Base-by-base conservation (phyloP, 2,329 filamentous ascomycete species). In the Calonectria pauciramosa region DNA sequence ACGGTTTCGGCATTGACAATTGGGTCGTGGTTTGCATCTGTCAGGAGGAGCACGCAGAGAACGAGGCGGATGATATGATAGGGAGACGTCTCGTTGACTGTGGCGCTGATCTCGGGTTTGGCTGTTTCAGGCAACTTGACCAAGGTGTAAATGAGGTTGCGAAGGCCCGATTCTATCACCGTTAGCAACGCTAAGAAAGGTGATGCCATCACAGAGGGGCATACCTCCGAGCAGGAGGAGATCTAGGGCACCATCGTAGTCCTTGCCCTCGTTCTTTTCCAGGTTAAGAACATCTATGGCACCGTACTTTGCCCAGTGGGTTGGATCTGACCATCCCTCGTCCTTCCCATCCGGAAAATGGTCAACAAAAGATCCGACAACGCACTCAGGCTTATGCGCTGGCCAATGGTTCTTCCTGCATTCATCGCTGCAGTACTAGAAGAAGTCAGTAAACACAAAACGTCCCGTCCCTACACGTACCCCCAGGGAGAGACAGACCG, bases 221-320 rank as follows among this genome's bases (percentile, higher is more conserved):
- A 60, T 66, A 82, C 81, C 68, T 64, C 81, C 81, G 2, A 68
- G 26, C 8, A 83, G 49, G 9, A 83, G 74, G 20, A 83, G 49
- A 5, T 73, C 30, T 11, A 83, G 71, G 3, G n/a, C 2, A 2
- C 76, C 78, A 8, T 78, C 70, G 36, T 76, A 83, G 0, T 74
- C 63, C 26, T n/a, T 34, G 3, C 82, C 82, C 49, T 83, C 82
- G 26, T 82, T 80, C 47, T 77, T 78, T 14, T 75, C 74, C 2
- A 83, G 41, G n/a, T 80, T 78, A 30, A 83, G 44, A 2, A 83
- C 52, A 68, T 83, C 82, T 0, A 76, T 77, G 9, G 82, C 80
- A 2, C 78, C 68, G 18, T 79, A 77, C 4, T 59, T 68, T 36
- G 67, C 65, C 80, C 79, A 83, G 47, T 72, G 77, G 4, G 26